These are phyloP conservation scores for Kokia cookei DNA, from an alignment of 441 rosid genomes.

Conservation along the genomic window DNA sequence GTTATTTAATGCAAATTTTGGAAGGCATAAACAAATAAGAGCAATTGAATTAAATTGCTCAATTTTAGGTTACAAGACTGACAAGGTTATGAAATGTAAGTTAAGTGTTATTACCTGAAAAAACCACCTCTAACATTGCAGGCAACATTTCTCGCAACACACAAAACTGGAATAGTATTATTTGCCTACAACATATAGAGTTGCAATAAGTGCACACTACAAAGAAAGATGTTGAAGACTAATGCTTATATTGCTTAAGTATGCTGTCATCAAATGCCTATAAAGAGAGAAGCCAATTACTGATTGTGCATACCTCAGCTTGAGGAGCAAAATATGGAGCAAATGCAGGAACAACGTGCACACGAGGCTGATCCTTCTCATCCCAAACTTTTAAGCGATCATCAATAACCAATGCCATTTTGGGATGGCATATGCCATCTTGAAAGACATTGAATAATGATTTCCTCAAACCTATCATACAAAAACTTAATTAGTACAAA, in stretches of 20 bases:
- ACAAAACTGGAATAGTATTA: constrained; percentile 71
- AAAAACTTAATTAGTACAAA: not conserved
- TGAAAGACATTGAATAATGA: constrained; percentile 83
- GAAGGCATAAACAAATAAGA: not conserved
- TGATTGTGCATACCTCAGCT: constrained; percentile 66
- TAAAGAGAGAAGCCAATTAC: constrained; percentile 15
- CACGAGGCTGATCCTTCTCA: constrained; percentile 94
- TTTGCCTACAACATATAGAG: constrained; percentile 54
- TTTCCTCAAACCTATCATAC: constrained; percentile 57
- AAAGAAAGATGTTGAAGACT: not conserved
- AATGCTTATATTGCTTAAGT: not conserved
- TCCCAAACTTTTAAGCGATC: constrained; percentile 97
- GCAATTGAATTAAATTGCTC: constrained; percentile 3
- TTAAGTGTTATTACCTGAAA: constrained; percentile 63
- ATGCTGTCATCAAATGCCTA: constrained; percentile 7
- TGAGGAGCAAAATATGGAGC: constrained; percentile 96
- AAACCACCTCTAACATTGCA: constrained; percentile 95
- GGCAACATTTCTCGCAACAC: constrained; percentile 92
- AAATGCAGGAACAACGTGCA: constrained; percentile 97
- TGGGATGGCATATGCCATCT: constrained; percentile 86
- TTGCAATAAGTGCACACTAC: constrained; percentile 14
- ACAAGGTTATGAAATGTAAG: not conserved
- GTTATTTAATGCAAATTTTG: constrained; percentile 12
- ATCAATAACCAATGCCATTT: constrained; percentile 94
- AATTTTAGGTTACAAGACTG: constrained; percentile 4